These are phyloP conservation scores for Ceratobasidium sp. DNA, from an alignment of 1,284 basidiomycete genomes.

Conservation along the genomic window DNA sequence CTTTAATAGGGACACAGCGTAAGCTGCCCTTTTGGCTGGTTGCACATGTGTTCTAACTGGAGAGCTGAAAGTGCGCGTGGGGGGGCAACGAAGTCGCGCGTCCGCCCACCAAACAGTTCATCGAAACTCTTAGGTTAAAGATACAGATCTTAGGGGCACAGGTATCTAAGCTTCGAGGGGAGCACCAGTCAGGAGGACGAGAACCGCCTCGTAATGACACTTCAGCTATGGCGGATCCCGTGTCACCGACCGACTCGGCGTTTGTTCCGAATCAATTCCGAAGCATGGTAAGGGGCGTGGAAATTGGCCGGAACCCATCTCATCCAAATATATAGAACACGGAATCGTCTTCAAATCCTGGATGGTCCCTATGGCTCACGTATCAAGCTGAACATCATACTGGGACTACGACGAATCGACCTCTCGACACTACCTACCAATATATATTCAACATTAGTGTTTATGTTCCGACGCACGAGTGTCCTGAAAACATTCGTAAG, in stretches of 20 bases:
- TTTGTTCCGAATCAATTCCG: not conserved
- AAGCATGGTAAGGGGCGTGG: not conserved
- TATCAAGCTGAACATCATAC: not conserved
- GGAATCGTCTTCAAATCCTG: not conserved
- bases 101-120: slow-evolving; percentile 5
- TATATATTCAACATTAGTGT: slow-evolving; percentile 9
- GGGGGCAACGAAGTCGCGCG: not conserved
- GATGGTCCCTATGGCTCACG: not conserved
- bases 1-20: not conserved
- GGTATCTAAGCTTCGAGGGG: not conserved
- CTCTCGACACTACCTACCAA: not conserved
- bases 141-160: not conserved
- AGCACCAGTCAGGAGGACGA: not conserved
- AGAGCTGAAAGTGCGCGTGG: not conserved
- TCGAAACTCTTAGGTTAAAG: not conserved
- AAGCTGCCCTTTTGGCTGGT: not conserved
- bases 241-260: no score
- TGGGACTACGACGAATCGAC: not conserved
- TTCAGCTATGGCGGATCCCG: not conserved
- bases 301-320: not conserved
- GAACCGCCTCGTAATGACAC: no score
- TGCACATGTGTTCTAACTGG: not conserved
- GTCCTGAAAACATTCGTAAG: not conserved
- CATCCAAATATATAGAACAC: not conserved
- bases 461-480: not conserved